phyloP scores from a whole-genome alignment of 306 rosid genomes.

The Cotoneaster glaucophyllus region DNA sequence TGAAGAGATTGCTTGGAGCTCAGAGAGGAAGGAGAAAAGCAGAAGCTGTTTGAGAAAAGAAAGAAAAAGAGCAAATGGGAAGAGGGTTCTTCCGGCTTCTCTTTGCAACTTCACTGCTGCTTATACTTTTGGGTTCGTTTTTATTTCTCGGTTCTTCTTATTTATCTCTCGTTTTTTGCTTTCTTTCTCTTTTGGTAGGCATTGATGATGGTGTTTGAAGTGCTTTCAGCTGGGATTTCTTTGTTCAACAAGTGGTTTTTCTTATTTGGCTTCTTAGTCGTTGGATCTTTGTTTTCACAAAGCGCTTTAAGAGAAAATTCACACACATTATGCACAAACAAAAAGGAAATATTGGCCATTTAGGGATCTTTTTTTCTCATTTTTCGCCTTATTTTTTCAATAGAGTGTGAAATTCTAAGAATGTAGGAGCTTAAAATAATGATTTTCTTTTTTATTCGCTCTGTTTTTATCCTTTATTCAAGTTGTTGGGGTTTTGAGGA shows the following conservation, averaged over 20 bases:
- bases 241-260: not conserved
- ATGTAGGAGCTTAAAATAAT: not conserved
- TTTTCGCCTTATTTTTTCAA: too few species aligned
- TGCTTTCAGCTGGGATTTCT: not conserved
- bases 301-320: not conserved
- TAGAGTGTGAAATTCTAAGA: too few species aligned
- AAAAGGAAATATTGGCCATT: not conserved
- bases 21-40: slow-evolving; percentile 11
- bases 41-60: not conserved
- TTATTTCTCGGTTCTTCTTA: slow-evolving; percentile 13
- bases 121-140: slow-evolving; percentile 65
- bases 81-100: slow-evolving; percentile 36
- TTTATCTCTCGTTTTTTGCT: not conserved
- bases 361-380: too few species aligned
- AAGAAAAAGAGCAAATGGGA: slow-evolving; percentile 31
- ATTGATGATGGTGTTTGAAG: not conserved
- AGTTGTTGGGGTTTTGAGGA: slow-evolving; percentile 1
- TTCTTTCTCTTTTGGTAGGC: not conserved
- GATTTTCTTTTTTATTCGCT: not conserved
- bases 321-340: not conserved
- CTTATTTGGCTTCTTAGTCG: not conserved
- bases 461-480: not conserved
- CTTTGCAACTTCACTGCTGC: slow-evolving; percentile 38
- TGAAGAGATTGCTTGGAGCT: not conserved
- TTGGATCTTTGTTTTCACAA: slow-evolving; percentile 8